These are phyloP conservation scores for Entomortierella beljakovae DNA, from an alignment of 192 early-diverging fungal genomes.

Conservation along the genomic window DNA sequence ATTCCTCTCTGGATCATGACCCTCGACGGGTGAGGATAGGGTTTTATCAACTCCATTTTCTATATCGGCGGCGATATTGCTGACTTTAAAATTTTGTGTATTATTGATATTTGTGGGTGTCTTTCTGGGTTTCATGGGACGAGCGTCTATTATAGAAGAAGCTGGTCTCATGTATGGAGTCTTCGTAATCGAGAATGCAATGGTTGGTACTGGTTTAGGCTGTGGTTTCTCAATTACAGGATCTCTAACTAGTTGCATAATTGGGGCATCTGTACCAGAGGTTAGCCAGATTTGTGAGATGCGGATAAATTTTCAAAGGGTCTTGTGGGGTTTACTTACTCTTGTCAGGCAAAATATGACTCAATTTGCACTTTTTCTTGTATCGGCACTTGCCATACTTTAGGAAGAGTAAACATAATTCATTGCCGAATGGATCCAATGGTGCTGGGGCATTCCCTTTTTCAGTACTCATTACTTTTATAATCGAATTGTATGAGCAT, in stretches of 20 bases:
- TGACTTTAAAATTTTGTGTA: too few species aligned
- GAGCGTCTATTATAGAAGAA: neutral
- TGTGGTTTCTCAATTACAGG: neutral
- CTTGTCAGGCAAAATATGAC: slow-evolving; percentile 37
- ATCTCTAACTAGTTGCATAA: slow-evolving; percentile 11
- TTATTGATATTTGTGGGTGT: too few species aligned
- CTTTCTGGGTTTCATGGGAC: neutral
- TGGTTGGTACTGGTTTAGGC: slow-evolving; percentile 13
- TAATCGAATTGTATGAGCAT: neutral
- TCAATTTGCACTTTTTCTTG: slow-evolving; percentile 48
- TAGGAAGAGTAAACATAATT: slow-evolving; percentile 62
- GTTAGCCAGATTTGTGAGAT: too few species aligned
- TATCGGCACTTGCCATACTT: slow-evolving; percentile 53
- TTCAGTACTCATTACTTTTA: slow-evolving; percentile 4
- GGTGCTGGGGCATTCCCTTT: slow-evolving; percentile 13
- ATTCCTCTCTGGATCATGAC: too few species aligned
- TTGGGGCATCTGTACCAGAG: slow-evolving; percentile 18
- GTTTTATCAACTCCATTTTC: too few species aligned
- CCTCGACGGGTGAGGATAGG: too few species aligned
- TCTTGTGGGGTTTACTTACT: slow-evolving; percentile 13
- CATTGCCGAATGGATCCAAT: slow-evolving; percentile 39
- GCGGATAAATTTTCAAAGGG: too few species aligned
- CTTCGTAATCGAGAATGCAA: slow-evolving; percentile 31
- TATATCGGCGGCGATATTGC: too few species aligned
- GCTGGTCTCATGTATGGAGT: slow-evolving; percentile 9